phyloP scores from a whole-genome alignment of 1,139 yeast genomes.

The Geotrichum restrictum region DNA sequence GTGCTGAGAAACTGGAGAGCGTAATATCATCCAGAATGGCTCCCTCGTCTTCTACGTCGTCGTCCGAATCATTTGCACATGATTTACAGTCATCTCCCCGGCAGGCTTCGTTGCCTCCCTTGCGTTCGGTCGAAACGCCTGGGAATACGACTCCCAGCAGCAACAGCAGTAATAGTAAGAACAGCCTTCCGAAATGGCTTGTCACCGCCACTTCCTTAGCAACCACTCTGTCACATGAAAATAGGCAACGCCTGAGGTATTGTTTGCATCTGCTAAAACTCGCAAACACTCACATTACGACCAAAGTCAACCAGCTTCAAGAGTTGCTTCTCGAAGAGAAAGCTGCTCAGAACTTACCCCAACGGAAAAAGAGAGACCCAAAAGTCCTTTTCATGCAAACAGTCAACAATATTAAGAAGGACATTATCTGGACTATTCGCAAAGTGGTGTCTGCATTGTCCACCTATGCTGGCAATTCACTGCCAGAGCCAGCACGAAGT shows the following conservation, averaged over 20 bases:
- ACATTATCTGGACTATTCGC: slow-evolving; percentile 81
- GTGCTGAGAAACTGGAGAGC: slow-evolving; percentile 62
- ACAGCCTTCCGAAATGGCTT: slow-evolving; percentile 21
- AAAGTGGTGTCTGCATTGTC: slow-evolving; percentile 84
- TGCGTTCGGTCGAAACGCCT: background rate
- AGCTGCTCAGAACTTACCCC: slow-evolving; percentile 27
- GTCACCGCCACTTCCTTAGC: slow-evolving; percentile 43
- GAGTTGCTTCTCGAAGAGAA: slow-evolving; percentile 46
- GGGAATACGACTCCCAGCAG: too few relatives aligned
- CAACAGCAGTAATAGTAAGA: too few relatives aligned
- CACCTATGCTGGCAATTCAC: slow-evolving; percentile 68
- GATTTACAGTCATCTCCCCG: background rate
- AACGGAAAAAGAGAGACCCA: slow-evolving; percentile 19
- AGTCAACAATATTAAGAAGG: slow-evolving; percentile 58
- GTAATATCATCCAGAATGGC: slow-evolving; percentile 42
- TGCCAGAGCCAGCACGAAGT: slow-evolving; percentile 80
- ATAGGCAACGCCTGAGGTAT: slow-evolving; percentile 65
- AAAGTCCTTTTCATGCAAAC: slow-evolving; percentile 28
- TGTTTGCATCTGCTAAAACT: slow-evolving; percentile 68
- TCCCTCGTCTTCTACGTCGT: background rate
- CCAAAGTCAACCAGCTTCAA: slow-evolving; percentile 62
- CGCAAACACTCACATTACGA: slow-evolving; percentile 68
- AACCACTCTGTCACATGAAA: slow-evolving; percentile 53
- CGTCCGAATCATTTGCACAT: background rate
- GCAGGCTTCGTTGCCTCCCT: background rate